Evolutionary conservation across 495 filamentous ascomycete genomes (phyloP).

Genomic region (Annulohypoxylon maeteangense): DNA sequence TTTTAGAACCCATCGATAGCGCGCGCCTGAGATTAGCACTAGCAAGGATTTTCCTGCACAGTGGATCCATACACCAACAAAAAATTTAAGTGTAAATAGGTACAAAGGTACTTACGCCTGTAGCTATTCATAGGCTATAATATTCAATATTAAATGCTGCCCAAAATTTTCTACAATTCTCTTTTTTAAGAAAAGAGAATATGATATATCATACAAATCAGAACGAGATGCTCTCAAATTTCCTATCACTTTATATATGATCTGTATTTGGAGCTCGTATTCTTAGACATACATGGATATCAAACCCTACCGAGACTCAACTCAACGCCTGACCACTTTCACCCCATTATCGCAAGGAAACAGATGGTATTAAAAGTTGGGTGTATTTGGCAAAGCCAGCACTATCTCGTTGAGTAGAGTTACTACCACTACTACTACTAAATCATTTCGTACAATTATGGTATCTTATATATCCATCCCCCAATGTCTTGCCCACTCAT

Average conservation of each 20-base stretch:
- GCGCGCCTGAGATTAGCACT: constrained; percentile 4
- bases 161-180: not conserved
- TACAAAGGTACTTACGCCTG: not conserved
- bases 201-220: not conserved
- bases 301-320: not conserved
- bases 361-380: constrained; percentile 27
- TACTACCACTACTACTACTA: not conserved
- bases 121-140: not conserved
- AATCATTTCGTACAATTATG: constrained; percentile 23
- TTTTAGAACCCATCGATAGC: constrained; percentile 21
- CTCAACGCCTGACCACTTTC: not conserved
- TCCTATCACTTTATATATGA: too few relatives aligned
- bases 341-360: not conserved
- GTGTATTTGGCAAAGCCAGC: constrained; percentile 27
- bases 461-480: constrained; percentile 38
- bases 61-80: not conserved
- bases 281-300: not conserved
- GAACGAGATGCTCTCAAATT: too few relatives aligned
- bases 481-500: constrained; percentile 43
- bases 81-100: not conserved
- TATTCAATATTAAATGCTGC: not conserved
- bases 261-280: too few relatives aligned
- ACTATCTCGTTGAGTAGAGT: constrained; percentile 29
- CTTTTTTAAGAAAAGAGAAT: not conserved
- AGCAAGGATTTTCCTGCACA: not conserved